Conservation (phyloP, 805 yeast species). For the Teunomyces gatunensis region DNA sequence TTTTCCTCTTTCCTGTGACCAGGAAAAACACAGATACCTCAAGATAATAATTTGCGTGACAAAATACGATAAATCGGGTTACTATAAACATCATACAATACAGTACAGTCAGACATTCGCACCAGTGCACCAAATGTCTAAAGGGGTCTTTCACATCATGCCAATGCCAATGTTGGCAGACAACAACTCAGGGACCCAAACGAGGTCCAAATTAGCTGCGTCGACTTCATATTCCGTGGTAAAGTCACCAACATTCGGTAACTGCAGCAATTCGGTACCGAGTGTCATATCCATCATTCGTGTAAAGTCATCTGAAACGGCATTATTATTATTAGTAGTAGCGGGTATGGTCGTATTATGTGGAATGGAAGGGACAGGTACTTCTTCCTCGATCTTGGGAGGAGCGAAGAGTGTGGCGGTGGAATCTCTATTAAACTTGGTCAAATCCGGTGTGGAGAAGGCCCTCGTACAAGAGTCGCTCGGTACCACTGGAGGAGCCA, state of each 20-base stretch:
- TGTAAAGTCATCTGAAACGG: background rate
- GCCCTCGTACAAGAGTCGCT: constrained; percentile 9
- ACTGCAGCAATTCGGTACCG: background rate
- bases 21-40: background rate
- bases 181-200: background rate
- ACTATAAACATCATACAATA: background rate
- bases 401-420: constrained; percentile 11
- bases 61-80: background rate
- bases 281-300: background rate
- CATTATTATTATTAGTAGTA: background rate
- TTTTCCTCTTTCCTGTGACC: background rate
- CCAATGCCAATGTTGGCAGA: background rate
- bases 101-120: background rate
- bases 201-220: background rate
- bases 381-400: constrained; percentile 4
- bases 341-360: background rate
- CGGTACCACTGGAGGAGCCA: background rate
- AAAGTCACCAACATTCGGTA: background rate
- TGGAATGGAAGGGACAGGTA: background rate
- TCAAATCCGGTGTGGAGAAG: constrained; percentile 18
- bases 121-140: constrained; percentile 1
- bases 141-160: background rate
- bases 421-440: constrained; percentile 5
- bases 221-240: background rate
- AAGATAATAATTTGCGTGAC: background rate